Evolutionary conservation across 495 filamentous ascomycete species (phyloP), one percentile per base, ranked within the genome.

Genomic region (Letharia lupina): DNA sequence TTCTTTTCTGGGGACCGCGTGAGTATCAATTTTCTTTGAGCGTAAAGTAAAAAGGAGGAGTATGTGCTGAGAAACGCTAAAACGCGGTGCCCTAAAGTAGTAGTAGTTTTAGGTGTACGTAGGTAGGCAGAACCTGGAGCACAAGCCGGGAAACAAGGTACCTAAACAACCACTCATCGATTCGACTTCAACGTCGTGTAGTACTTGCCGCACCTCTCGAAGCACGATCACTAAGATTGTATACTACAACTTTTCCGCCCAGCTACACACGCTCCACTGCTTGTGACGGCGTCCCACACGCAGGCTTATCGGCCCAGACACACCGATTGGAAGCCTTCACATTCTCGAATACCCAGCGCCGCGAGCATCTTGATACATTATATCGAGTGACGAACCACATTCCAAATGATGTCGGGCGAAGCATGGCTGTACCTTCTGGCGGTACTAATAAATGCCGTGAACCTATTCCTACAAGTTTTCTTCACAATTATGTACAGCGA

Each of bases 401-500:
- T 28, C 40, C 58, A 58, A 47, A 73, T 69, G 69, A 98, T 98
- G 93, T 97, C 93, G 71, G 93, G 93, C 74, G 93, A 98, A 86
- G 94, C 93, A 80, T 98, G 93, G 95, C 84, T 99, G 76, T 99
- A 96, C 83, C 88, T 99, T 71, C 83, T 99, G 77, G 88, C 94
- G 79, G 95, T 99, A 78, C 85, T 99, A 75, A 94, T 99, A 81
- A 99, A 99, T 83, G 95, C 95, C 80, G 94, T 98, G 86, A 99
- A 99, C 84, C 85, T 99, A 70, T 99, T 99, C 79, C 85, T 99
- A 61, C 95, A 99, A 79, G 95, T 99, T 65, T 99, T 99, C 83
- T 99, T 99, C 83, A 99, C 95, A 50, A 99, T 99, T 71, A 99
- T 99, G 95, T 99, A 97, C 79, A 95, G 90, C 77, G 93, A 97